Percentiles rank a stretch among this genome's conserved stretches.
These are phyloP conservation scores for Vaccinium vitisidaea DNA, from an alignment of 148 eudicot species.

Conservation along the genomic window DNA sequence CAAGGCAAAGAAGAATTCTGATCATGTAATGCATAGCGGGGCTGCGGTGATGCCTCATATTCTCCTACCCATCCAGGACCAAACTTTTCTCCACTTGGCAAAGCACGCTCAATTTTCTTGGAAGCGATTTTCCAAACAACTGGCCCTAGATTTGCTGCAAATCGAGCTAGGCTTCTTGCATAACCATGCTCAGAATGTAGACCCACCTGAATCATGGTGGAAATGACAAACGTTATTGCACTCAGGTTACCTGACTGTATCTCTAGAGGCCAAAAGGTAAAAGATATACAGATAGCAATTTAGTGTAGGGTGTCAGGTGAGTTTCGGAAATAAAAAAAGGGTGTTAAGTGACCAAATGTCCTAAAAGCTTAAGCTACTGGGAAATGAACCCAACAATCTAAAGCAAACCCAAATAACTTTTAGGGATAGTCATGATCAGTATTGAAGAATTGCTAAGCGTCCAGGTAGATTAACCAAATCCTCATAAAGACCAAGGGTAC, in stretches of 20 bases:
- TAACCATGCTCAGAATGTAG: slow-evolving; percentile 56
- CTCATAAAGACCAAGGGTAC: neutral
- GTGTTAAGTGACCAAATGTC: neutral
- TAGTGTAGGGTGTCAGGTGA: too few species aligned
- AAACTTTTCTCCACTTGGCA: slow-evolving; percentile 63
- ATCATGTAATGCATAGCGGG: slow-evolving; percentile 29
- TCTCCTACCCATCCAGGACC: slow-evolving; percentile 93
- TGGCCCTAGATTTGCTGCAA: slow-evolving; percentile 80
- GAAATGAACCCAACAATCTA: slow-evolving; percentile 1
- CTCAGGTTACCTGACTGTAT: neutral
- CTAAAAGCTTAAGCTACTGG: neutral
- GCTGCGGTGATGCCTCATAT: slow-evolving; percentile 31
- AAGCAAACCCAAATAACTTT: neutral
- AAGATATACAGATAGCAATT: neutral
- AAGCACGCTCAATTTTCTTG: slow-evolving; percentile 44
- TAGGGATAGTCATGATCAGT: neutral
- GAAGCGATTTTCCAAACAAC: slow-evolving; percentile 70
- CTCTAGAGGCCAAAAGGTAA: neutral
- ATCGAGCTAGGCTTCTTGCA: slow-evolving; percentile 82
- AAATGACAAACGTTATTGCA: neutral
- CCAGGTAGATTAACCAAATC: neutral
- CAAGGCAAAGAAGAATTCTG: slow-evolving; percentile 21
- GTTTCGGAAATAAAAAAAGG: neutral
- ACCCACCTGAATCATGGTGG: slow-evolving; percentile 52
- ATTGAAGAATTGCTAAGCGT: neutral